These are phyloP conservation scores for Oldenlandia corymbosa DNA, from an alignment of 257 asterid species.

Conservation along the genomic window DNA sequence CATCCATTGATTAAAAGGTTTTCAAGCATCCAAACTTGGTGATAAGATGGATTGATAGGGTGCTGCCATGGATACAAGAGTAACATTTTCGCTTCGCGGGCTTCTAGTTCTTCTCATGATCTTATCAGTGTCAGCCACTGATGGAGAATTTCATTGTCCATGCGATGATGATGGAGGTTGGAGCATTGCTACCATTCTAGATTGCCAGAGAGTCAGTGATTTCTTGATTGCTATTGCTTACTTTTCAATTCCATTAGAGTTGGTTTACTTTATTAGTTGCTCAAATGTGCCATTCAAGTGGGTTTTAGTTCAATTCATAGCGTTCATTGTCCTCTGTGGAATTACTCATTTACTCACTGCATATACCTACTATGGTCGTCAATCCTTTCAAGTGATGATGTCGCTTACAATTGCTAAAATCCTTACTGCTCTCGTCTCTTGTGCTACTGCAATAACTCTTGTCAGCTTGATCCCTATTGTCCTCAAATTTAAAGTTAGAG, in stretches of 20 bases:
- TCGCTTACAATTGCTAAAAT: conserved; percentile 36
- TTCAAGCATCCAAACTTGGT: conserved; percentile 10
- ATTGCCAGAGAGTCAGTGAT: conserved; percentile 37
- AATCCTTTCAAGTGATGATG: conserved; percentile 39
- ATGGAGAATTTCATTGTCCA: conserved; percentile 24
- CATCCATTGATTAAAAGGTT: conserved; percentile 8
- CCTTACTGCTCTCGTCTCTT: conserved; percentile 42
- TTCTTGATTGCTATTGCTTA: conserved; percentile 45
- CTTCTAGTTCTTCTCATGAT: conserved; percentile 20
- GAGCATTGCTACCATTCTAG: conserved; percentile 30
- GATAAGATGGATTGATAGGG: conserved; percentile 22
- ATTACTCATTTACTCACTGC: conserved; percentile 41
- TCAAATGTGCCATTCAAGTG: conserved; percentile 44
- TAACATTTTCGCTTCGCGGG: conserved; percentile 21
- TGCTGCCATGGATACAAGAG: conserved; percentile 20
- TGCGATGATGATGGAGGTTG: conserved; percentile 43
- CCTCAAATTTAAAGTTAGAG: conserved; percentile 40
- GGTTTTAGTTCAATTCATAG: conserved; percentile 40
- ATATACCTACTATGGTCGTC: conserved; percentile 35
- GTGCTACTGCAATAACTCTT: conserved; percentile 48
- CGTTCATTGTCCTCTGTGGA: conserved; percentile 43
- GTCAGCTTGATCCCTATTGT: conserved; percentile 35
- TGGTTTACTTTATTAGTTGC: conserved; percentile 38
- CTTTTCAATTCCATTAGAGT: conserved; percentile 41
- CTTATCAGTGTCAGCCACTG: conserved; percentile 27